phyloP scores from a whole-genome alignment of 1,284 basidiomycete genomes.

The Irpex sp. region DNA sequence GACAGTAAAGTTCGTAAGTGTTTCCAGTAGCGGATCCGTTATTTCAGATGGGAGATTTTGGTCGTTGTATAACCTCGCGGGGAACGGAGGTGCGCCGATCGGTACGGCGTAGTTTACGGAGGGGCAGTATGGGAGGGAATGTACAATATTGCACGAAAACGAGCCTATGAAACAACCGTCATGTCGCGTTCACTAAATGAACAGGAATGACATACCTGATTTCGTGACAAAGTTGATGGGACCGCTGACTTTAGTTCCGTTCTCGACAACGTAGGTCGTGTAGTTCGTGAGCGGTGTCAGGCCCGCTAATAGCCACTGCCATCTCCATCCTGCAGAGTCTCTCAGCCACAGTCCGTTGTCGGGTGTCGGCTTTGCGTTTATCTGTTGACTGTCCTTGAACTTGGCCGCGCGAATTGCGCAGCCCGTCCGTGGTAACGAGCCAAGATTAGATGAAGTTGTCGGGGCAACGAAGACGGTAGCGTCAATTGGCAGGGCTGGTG shows the following conservation, averaged over 20 bases:
- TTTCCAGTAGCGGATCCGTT: constrained; percentile 47
- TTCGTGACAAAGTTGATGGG: constrained; percentile 71
- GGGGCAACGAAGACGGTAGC: constrained; percentile 53
- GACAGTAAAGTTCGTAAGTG: constrained; percentile 71
- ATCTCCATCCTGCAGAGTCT: constrained; percentile 56
- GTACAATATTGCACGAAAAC: constrained; percentile 72
- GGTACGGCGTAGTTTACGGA: constrained; percentile 69
- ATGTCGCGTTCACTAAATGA: background rate
- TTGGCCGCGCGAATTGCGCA: constrained; percentile 39
- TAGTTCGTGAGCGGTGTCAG: constrained; percentile 67
- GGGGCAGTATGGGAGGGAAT: constrained; percentile 75
- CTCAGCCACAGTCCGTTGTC: constrained; percentile 52
- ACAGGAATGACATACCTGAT: constrained; percentile 44
- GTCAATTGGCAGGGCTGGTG: constrained; percentile 38
- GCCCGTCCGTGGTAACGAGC: constrained; percentile 52
- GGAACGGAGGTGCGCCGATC: constrained; percentile 43
- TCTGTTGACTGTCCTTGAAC: constrained; percentile 3
- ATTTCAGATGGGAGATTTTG: constrained; percentile 50
- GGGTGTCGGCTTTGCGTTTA: constrained; percentile 24
- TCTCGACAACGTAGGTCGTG: constrained; percentile 58
- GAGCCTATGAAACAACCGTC: constrained; percentile 37
- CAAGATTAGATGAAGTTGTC: constrained; percentile 34
- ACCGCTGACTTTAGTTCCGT: constrained; percentile 49
- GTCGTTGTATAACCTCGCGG: constrained; percentile 43
- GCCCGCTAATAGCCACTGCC: constrained; percentile 60